These are phyloP conservation scores for Austroboletus niveus DNA, from an alignment of 1,284 basidiomycete genomes.

Conservation along the genomic window DNA sequence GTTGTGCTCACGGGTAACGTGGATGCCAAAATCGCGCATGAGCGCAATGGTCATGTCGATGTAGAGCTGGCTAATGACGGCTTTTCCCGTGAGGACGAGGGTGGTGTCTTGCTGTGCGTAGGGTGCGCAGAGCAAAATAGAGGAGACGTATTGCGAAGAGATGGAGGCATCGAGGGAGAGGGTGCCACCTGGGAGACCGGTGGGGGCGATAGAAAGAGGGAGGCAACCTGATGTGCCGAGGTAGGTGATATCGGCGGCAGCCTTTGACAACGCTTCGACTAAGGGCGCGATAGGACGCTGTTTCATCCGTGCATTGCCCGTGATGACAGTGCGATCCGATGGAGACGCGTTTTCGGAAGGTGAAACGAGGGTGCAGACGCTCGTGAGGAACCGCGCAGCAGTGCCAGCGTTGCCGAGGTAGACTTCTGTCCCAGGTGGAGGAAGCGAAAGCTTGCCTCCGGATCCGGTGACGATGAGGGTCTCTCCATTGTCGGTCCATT, in stretches of 20 bases:
- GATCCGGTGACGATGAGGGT: slow-evolving; percentile 92
- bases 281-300: slow-evolving; percentile 93
- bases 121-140: slow-evolving; percentile 93
- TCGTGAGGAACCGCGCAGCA: slow-evolving; percentile 96
- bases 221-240: slow-evolving; percentile 83
- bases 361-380: slow-evolving; percentile 87
- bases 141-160: slow-evolving; percentile 98
- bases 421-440: slow-evolving; percentile 79
- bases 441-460: slow-evolving; percentile 76
- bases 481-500: slow-evolving; percentile 93
- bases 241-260: slow-evolving; percentile 81
- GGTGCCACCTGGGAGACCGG: slow-evolving; percentile 81
- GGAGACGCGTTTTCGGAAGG: slow-evolving; percentile 37
- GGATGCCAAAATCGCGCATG: slow-evolving; percentile 94
- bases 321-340: slow-evolving; percentile 71
- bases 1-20: slow-evolving; percentile 73
- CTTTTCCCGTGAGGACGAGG: slow-evolving; percentile 71
- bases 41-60: slow-evolving; percentile 99
- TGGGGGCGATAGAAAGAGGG: slow-evolving; percentile 82
- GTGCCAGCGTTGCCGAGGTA: slow-evolving; percentile 99
- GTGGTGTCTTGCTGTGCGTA: slow-evolving; percentile 83
- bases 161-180: slow-evolving; percentile 93
- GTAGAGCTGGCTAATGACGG: slow-evolving; percentile 97
- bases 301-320: slow-evolving; percentile 98
- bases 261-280: slow-evolving; percentile 87